These are phyloP conservation scores for Globisporangium echinulatum DNA, from an alignment of 352 stramenopile species.

Conservation along the genomic window DNA sequence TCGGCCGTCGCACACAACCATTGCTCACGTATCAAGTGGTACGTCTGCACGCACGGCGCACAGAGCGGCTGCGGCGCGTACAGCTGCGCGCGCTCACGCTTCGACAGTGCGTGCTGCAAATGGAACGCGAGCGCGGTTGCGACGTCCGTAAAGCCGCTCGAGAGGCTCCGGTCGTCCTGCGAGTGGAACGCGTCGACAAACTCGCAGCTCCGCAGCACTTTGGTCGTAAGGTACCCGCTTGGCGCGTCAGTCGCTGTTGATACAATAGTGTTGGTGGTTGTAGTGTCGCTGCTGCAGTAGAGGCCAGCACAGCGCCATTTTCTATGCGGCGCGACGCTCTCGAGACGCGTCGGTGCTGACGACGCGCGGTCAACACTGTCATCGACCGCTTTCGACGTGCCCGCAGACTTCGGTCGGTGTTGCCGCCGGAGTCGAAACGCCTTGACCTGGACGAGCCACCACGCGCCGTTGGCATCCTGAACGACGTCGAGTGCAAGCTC, in stretches of 20 bases:
- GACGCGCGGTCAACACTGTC: conserved; percentile 18
- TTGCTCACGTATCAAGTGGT: conserved; percentile 37
- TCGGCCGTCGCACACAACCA: conserved; percentile 19
- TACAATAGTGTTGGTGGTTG: conserved; percentile 1
- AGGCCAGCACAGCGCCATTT: conserved; percentile 48
- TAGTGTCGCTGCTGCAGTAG: conserved; percentile 16
- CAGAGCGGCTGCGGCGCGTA: conserved; percentile 59
- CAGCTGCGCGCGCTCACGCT: conserved; percentile 39
- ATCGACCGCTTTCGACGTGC: background rate
- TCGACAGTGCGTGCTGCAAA: conserved; percentile 45
- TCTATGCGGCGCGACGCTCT: conserved; percentile 19
- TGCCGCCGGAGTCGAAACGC: conserved; percentile 35
- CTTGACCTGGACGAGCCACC: conserved; percentile 72
- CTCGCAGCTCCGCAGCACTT: conserved; percentile 57
- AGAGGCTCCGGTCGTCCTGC: conserved; percentile 36
- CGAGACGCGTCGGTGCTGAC: conserved; percentile 41
- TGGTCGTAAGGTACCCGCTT: conserved; percentile 54
- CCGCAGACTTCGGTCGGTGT: conserved; percentile 6
- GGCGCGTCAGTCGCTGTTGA: conserved; percentile 8
- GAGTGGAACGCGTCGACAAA: conserved; percentile 47
- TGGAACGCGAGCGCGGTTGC: conserved; percentile 36
- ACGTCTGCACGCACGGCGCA: conserved; percentile 29
- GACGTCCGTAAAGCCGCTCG: conserved; percentile 34
- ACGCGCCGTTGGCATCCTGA: conserved; percentile 38
- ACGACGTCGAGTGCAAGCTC: conserved; percentile 54